These are phyloP conservation scores for Cladosporium sp. DNA, from an alignment of 2,329 filamentous ascomycete species.

Conservation along the genomic window DNA sequence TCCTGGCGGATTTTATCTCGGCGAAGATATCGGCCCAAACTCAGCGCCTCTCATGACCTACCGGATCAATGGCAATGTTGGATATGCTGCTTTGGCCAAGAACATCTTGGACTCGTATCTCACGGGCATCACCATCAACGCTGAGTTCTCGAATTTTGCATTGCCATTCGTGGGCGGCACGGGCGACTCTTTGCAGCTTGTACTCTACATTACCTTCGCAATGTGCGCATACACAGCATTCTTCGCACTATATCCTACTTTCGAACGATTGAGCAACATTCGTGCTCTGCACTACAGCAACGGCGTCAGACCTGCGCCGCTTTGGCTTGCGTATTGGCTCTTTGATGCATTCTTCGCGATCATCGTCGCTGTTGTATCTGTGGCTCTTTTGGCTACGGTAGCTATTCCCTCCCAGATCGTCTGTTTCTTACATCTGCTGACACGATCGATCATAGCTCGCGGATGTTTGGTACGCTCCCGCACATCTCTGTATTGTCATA, in stretches of 20 bases:
- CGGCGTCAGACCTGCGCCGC: constrained; percentile 73
- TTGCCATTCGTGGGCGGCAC: constrained; percentile 66
- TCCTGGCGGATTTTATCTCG: constrained; percentile 72
- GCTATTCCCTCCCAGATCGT: neutral
- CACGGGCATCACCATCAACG: constrained; percentile 66
- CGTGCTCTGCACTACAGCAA: constrained; percentile 85
- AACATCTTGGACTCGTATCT: constrained; percentile 84
- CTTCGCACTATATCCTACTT: constrained; percentile 80
- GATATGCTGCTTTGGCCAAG: constrained; percentile 70
- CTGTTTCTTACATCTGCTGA: neutral
- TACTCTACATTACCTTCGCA: constrained; percentile 75
- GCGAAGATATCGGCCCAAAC: constrained; percentile 49
- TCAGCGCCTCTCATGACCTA: constrained; percentile 64
- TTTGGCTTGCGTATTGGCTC: constrained; percentile 77
- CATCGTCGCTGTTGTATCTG: constrained; percentile 62
- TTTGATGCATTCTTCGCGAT: constrained; percentile 78
- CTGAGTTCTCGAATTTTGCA: constrained; percentile 71
- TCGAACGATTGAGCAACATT: constrained; percentile 74
- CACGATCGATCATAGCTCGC: constrained; percentile 30
- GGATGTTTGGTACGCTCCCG: constrained; percentile 70
- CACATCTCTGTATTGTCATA: constrained; percentile 75
- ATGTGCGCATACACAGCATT: constrained; percentile 79
- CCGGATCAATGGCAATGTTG: constrained; percentile 61
- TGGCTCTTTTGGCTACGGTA: constrained; percentile 66
- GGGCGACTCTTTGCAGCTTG: constrained; percentile 73